phyloP scores from a whole-genome alignment of 306 rosid genomes.

The Hippophae tibetana region DNA sequence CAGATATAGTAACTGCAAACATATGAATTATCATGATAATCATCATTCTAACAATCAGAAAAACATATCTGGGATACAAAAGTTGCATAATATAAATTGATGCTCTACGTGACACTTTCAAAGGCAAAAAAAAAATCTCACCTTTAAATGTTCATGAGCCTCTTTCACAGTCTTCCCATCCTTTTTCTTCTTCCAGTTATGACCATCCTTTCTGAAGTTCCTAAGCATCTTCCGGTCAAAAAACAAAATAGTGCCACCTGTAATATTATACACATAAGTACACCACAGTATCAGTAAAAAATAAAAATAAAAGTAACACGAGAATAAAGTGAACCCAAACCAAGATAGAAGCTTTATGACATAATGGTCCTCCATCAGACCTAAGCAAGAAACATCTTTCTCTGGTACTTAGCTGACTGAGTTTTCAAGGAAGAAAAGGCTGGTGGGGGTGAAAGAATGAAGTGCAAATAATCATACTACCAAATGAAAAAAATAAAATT shows the following conservation, averaged over 20 bases:
- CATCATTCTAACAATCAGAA: background rate
- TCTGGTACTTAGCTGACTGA: background rate
- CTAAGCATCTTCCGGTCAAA: slow-evolving; percentile 94
- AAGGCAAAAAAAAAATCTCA: slow-evolving; percentile 34
- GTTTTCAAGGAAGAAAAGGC: background rate
- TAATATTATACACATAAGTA: slow-evolving; percentile 9
- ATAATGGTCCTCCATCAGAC: background rate
- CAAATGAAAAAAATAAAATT: too few species aligned
- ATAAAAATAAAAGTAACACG: background rate
- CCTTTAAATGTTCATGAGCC: slow-evolving; percentile 98
- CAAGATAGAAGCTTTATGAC: slow-evolving; percentile 4
- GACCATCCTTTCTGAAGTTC: slow-evolving; percentile 90
- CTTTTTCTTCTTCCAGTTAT: slow-evolving; percentile 96
- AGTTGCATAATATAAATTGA: background rate
- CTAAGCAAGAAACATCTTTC: background rate
- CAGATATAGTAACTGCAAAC: background rate
- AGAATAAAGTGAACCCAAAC: background rate
- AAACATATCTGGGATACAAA: background rate
- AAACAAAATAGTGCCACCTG: slow-evolving; percentile 77
- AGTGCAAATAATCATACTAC: too few species aligned
- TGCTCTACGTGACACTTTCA: slow-evolving; percentile 1
- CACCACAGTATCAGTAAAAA: background rate
- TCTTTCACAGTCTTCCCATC: slow-evolving; percentile 97
- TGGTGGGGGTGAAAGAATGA: too few species aligned
- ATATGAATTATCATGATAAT: background rate